Evolutionary conservation across 1,284 basidiomycete genomes (phyloP), one percentile per base, ranked within the genome.

Genomic region (Malassezia japonica): DNA sequence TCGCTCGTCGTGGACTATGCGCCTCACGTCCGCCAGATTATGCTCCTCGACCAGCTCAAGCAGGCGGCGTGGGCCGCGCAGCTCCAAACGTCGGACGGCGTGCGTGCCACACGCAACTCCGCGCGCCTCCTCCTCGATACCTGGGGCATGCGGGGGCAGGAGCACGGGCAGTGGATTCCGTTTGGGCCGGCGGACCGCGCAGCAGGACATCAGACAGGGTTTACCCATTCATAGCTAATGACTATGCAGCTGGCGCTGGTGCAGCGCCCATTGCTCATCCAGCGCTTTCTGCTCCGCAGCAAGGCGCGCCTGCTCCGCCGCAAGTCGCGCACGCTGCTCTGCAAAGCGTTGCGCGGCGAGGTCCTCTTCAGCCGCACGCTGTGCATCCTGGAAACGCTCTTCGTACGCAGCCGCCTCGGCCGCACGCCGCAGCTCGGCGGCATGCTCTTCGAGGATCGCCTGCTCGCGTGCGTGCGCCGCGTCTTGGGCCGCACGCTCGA

Each of bases 41-140:
- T 21, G 8, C 16, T 15, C 13, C 20, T 37, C 24, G 48, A 54
- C 16, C 7, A 21, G 28, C 25, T 27, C 25, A 35, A 18, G 16
- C 54, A 41, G 35, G 24, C 28, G 12, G 28, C 27, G 12, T 39
- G 39, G 27, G 46, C 28, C 1, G 25, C 36, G 20, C 34, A 54
- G 13, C 33, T 39, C 12, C 47, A 51, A 3, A 28, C 39, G 24
- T 27, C 21, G 20, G 25, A 31, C 21, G 27, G 25, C 9, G 48
- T 23, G 12, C 44, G 57, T 8, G 43, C 37, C 24, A 59, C 57
- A 8, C 45, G 57, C 21, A 56, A 52, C 32, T 52, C 57, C 10
- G 32, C 34, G 15, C 49, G 46, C 23, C 25, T 50, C 10, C 25
- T 46, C 9, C 27, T 37, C n/a, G 44, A 39, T 29, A 6, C 37